Evolutionary conservation across 805 yeast species (phyloP), one percentile per base, ranked within the genome.

Genomic region (Henningerozyma blattae): DNA sequence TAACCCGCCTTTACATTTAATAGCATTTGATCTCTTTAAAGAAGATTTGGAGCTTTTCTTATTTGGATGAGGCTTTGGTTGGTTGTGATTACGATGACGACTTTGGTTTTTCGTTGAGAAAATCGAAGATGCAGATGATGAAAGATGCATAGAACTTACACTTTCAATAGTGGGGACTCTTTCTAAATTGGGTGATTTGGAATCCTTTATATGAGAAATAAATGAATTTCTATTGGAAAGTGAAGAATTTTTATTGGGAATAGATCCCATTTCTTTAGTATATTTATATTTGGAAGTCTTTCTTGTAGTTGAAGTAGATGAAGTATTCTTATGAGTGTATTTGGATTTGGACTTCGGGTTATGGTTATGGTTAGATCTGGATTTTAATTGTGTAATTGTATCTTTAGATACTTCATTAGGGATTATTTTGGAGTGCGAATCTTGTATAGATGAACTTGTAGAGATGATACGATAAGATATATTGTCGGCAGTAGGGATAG

Each of bases 1-100:
- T 43, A 64, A 48, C 13, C 66, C 66, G 30, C 64, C 58, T 29
- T 56, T 54, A 38, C 60, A 59, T 36, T 56, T 55, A 22, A 62
- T 46, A 5, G 65, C 67, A 30, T 56, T 48, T 1, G 59, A 47
- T 36, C 48, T 44, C 31, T 42, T 47, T 29, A 45, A 32, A 10
- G 17, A 14, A 5, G 45, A 44, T 18, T 10, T 22, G 3, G 22
- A 22, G 9, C 33, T 31, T 13, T 18, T 30, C 3, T 32, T 19
- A 20, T 14, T 26, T 20, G 19, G 28, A 27, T 7, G 39, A 31
- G 18, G 31, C 18, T 12, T 17, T 20, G 1, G 35, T 32, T 4
- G 7, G 7, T 12, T 16, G 18, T 8, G 34, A 22, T 13, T 13
- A 32, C 22, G 15, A 26, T 15, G 22, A 13, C 17, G 13, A 9